phyloP scores from a whole-genome alignment of 768 basidiomycete genomes.

The Russula olivacea region DNA sequence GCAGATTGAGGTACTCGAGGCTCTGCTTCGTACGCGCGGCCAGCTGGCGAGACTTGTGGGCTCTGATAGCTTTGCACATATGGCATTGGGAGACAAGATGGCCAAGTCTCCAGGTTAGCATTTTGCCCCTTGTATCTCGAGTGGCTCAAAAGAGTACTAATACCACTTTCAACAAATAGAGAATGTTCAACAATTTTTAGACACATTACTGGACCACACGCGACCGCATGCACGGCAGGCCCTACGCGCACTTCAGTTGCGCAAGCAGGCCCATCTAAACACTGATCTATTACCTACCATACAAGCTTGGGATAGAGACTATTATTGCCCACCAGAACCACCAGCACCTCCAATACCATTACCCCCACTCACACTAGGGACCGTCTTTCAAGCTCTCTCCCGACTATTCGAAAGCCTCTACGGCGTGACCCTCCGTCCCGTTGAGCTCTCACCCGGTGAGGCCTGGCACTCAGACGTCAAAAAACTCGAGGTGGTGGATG shows the following conservation, averaged over 20 bases:
- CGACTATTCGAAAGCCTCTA: conserved; percentile 82
- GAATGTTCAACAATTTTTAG: conserved; percentile 83
- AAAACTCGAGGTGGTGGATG: conserved; percentile 91
- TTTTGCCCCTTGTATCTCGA: neutral
- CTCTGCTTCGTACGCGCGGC: conserved; percentile 66
- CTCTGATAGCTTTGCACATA: conserved; percentile 76
- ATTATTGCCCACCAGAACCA: conserved; percentile 77
- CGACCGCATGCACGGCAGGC: conserved; percentile 71
- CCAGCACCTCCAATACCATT: conserved; percentile 69
- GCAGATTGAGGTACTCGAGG: conserved; percentile 73
- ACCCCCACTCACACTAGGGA: conserved; percentile 79
- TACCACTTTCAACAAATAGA: conserved; percentile 37
- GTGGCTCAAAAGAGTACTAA: conserved; percentile 3
- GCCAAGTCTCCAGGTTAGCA: conserved; percentile 80
- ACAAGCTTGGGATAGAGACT: conserved; percentile 97
- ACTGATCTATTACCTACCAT: conserved; percentile 56
- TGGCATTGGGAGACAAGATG: conserved; percentile 93
- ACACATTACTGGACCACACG: conserved; percentile 75
- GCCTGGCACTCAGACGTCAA: conserved; percentile 85
- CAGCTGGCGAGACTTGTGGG: conserved; percentile 83
- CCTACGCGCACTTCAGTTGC: conserved; percentile 54
- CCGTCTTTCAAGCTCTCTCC: conserved; percentile 87
- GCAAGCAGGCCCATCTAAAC: conserved; percentile 70
- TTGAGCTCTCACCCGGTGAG: conserved; percentile 65
- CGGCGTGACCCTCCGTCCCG: conserved; percentile 76